Evolutionary conservation across 495 filamentous ascomycete species (phyloP).

Genomic region (Annulohypoxylon nitens): DNA sequence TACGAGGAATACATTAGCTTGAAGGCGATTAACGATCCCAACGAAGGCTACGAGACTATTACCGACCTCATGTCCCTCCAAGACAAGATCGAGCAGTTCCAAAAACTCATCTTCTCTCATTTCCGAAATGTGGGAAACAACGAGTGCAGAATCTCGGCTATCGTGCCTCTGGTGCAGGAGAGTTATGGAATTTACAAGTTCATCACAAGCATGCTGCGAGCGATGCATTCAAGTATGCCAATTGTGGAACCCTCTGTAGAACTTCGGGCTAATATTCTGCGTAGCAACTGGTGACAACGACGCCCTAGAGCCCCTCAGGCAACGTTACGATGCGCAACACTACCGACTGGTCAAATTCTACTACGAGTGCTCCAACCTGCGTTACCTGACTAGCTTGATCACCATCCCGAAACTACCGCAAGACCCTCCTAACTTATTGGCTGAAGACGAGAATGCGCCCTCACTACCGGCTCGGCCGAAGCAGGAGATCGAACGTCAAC

Average conservation of each 20-base stretch:
- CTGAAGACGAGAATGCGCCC: slow-evolving; percentile 85
- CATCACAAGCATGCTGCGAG: slow-evolving; percentile 92
- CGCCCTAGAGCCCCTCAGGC: slow-evolving; percentile 88
- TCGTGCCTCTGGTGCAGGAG: slow-evolving; percentile 94
- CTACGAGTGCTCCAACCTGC: slow-evolving; percentile 97
- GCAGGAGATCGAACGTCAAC: slow-evolving; percentile 73
- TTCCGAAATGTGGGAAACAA: slow-evolving; percentile 92
- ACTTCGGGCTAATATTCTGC: slow-evolving; percentile 44
- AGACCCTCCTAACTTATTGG: slow-evolving; percentile 88
- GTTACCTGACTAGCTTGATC: slow-evolving; percentile 95
- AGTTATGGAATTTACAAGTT: slow-evolving; percentile 99
- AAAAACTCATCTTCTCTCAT: slow-evolving; percentile 97
- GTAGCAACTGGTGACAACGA: slow-evolving; percentile 93
- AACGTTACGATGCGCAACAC: slow-evolving; percentile 93
- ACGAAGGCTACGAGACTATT: slow-evolving; percentile 99
- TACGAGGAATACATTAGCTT: slow-evolving; percentile 99
- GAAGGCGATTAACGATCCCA: slow-evolving; percentile 98
- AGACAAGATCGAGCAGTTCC: slow-evolving; percentile 97
- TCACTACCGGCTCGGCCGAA: slow-evolving; percentile 86
- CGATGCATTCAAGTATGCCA: slow-evolving; percentile 93
- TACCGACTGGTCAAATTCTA: slow-evolving; percentile 97
- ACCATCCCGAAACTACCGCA: slow-evolving; percentile 95
- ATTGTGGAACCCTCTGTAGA: slow-evolving; percentile 27
- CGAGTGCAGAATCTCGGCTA: slow-evolving; percentile 93
- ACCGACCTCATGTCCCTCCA: slow-evolving; percentile 96